A percentile compares a stretch with the other conserved stretches of the same genome.
phyloP scores from a whole-genome alignment of 2,329 filamentous ascomycete species.

The Pseudopyricularia javanii region DNA sequence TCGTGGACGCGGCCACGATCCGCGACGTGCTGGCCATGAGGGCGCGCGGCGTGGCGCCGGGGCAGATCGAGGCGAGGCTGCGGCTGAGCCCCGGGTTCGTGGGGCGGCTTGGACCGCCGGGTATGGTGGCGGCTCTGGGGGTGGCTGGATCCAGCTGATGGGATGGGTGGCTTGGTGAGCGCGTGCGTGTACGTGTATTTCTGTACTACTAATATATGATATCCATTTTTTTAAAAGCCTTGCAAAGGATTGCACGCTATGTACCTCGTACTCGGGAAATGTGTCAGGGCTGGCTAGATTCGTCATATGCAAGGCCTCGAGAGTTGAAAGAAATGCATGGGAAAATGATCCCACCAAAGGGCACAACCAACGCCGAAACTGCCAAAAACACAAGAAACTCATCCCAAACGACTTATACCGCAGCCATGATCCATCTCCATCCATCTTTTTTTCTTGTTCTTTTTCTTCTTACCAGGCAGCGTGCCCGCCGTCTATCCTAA shows the following conservation, averaged over 20 bases:
- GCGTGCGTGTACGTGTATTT: background rate
- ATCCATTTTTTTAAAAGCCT: background rate
- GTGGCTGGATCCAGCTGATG: background rate
- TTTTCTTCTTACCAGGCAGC: conserved; percentile 34
- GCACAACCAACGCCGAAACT: background rate
- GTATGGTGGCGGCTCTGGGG: conserved; percentile 24
- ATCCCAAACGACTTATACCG: background rate
- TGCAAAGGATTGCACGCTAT: background rate
- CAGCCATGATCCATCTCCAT: background rate
- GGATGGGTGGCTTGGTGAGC: background rate
- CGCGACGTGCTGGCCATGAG: conserved; percentile 32
- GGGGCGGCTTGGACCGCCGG: conserved; percentile 26
- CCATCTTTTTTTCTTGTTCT: background rate
- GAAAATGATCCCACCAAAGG: background rate
- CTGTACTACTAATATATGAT: background rate
- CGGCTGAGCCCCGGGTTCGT: conserved; percentile 32
- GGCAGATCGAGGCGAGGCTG: conserved; percentile 33
- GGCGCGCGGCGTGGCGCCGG: conserved; percentile 21
- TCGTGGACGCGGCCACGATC: conserved; percentile 34
- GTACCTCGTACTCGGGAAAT: too few species aligned
- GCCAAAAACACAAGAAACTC: background rate
- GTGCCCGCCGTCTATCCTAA: conserved; percentile 63
- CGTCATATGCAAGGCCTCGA: background rate
- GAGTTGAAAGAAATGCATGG: background rate
- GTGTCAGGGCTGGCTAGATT: background rate